phyloP scores from a whole-genome alignment of 768 basidiomycete species.

The Pisolithus microcarpus region DNA sequence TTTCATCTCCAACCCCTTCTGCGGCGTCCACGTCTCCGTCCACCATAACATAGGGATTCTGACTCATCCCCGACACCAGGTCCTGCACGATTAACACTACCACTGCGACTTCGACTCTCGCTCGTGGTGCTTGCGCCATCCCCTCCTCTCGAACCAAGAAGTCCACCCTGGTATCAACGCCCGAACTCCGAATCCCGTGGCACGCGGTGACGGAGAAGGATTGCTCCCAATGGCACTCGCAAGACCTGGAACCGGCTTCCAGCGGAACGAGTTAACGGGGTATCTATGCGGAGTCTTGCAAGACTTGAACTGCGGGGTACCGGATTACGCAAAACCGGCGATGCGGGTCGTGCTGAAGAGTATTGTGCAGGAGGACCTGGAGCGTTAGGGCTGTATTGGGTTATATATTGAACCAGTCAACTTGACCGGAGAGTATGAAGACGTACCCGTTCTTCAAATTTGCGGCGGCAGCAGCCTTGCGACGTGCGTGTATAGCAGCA shows the following conservation, averaged over 20 bases:
- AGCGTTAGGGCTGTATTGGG: slow-evolving; percentile 4
- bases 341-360: slow-evolving; percentile 5
- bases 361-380: slow-evolving; percentile 4
- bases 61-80: slow-evolving; percentile 6
- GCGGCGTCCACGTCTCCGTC: slow-evolving; percentile 9
- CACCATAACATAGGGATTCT: slow-evolving; percentile 23
- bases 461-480: slow-evolving; percentile 16
- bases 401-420: background rate
- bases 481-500: slow-evolving; percentile 43
- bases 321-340: slow-evolving; percentile 14
- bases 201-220: slow-evolving; percentile 9
- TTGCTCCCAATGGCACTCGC: background rate
- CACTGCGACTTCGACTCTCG: slow-evolving; percentile 5
- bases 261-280: slow-evolving; percentile 11
- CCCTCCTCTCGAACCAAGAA: slow-evolving; percentile 9
- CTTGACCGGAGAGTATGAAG: background rate
- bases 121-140: slow-evolving; percentile 11
- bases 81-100: background rate
- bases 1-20: slow-evolving; percentile 11
- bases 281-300: slow-evolving; percentile 3
- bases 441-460: background rate
- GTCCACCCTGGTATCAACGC: slow-evolving; percentile 12
- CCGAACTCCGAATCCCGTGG: slow-evolving; percentile 18
- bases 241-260: background rate
- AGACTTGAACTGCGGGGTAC: slow-evolving; percentile 21